Conservation (phyloP, 257 asterid species). For the Linderniella brevidens region DNA sequence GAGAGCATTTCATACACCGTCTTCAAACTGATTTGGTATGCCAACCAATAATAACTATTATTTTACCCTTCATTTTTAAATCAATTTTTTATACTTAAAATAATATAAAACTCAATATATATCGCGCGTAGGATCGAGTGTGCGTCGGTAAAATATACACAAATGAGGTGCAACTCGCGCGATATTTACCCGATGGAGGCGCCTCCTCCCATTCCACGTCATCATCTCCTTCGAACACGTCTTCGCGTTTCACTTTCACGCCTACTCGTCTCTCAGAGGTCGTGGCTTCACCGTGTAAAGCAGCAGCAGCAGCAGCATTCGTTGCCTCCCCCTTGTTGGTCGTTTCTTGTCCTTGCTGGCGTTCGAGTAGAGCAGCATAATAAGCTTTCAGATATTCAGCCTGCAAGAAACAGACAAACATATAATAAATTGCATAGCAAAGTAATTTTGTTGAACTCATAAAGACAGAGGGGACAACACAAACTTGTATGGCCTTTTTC, state of each 20-base stretch:
- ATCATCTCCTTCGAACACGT: conserved; percentile 42
- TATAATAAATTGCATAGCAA: not conserved
- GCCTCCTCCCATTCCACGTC: conserved; percentile 85
- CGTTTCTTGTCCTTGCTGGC: conserved; percentile 50
- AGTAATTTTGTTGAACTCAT: not conserved
- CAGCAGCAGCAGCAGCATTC: conserved; percentile 7
- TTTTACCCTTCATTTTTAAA: too few species aligned
- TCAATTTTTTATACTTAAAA: too few species aligned
- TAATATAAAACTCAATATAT: too few species aligned
- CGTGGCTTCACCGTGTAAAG: not conserved
- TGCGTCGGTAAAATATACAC: not conserved
- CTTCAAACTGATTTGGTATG: too few species aligned
- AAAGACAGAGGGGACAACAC: not conserved
- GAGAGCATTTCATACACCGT: too few species aligned
- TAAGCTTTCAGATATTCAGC: conserved; percentile 78
- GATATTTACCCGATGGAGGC: conserved; percentile 43
- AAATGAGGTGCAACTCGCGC: not conserved
- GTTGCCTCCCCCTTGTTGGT: conserved; percentile 29
- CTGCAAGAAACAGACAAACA: conserved; percentile 19
- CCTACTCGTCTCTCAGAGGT: conserved; percentile 65
- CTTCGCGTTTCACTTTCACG: conserved; percentile 53
- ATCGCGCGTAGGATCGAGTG: not conserved
- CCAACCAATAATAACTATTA: too few species aligned
- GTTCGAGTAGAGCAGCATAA: conserved; percentile 56
- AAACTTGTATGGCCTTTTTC: conserved; percentile 51